Base-by-base conservation (phyloP, 805 yeast species). In the Suhomyces vadensis region DNA sequence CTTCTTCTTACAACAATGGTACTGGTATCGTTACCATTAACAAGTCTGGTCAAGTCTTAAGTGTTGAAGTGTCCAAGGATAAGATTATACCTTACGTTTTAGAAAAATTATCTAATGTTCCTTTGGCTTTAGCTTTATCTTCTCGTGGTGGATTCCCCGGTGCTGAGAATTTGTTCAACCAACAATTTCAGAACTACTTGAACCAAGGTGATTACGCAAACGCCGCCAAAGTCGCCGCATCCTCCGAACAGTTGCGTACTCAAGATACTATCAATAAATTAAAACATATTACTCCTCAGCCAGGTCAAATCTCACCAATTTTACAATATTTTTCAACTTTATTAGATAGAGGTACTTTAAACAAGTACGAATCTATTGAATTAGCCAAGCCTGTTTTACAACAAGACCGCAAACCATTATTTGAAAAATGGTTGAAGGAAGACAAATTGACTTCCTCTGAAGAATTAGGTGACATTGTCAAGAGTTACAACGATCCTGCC, bases 61-160 rank as follows among this genome's bases (percentile, higher is more conserved):
- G 95, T 43, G 97, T 94, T 29, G 95, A 91, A 62, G 79, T 94
- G 41, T 81, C 96, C 39, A 85, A 83, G 53, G 85, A 83, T 48
- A 87, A 86, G 60, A 81, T 92, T 53, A 84, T 94, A 49, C 95
- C 96, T 41, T 95, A 95, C 65, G 83, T 94, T 40, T 75, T 94
- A 63, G 83, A 84, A 58, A 89, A 87, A 63, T 77, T 94, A 50
- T 83, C 92, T 42, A 92, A 94, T 61, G 89, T 92, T 24, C 78
- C 85, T 17, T 75, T 94, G 57, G 99, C 97, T 3, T 74, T 94
- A 48, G 75, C 89, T 8, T 79, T 94, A 52, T 95, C 98, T 21
- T 81, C 96, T 3, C 86, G 98, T 67, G 97, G 97, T 60, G 96
- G 96, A 1, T 80, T 94, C 59, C 94, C 96, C 35, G 99, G 99